phyloP scores from a whole-genome alignment of 495 filamentous ascomycete species.

The Penicillium arizonense region DNA sequence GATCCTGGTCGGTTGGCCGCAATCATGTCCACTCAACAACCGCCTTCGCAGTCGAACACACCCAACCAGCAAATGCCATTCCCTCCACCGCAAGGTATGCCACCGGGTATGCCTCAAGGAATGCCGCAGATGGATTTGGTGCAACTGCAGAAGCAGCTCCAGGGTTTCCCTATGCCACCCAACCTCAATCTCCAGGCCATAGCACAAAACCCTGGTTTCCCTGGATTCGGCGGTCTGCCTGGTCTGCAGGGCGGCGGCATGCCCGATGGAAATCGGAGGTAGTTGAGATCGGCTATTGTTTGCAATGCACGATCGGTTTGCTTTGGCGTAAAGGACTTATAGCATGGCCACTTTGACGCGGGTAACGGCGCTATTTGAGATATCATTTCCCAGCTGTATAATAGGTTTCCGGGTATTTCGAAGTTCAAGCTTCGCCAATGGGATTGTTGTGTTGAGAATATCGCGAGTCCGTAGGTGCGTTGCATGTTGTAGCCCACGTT shows the following conservation, averaged over 20 bases:
- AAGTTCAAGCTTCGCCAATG: neutral
- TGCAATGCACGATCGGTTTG: slow-evolving; percentile 3
- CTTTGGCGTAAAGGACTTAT: slow-evolving; percentile 28
- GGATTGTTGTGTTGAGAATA: neutral
- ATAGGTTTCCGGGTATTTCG: slow-evolving; percentile 12
- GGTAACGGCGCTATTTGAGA: slow-evolving; percentile 19
- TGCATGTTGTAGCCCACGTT: neutral
- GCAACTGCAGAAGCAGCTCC: slow-evolving; percentile 58
- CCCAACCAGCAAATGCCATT: slow-evolving; percentile 32
- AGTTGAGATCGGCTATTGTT: slow-evolving; percentile 3
- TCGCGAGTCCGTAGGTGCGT: neutral
- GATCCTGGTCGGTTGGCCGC: slow-evolving; percentile 49
- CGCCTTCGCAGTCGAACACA: slow-evolving; percentile 33
- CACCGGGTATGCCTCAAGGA: slow-evolving; percentile 42
- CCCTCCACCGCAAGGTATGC: slow-evolving; percentile 49
- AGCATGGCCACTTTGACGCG: slow-evolving; percentile 13
- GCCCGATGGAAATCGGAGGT: slow-evolving; percentile 38
- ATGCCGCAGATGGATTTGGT: slow-evolving; percentile 62
- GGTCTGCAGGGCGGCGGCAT: slow-evolving; percentile 40
- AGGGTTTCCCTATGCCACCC: slow-evolving; percentile 38
- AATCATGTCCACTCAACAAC: slow-evolving; percentile 42
- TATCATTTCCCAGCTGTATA: slow-evolving; percentile 25
- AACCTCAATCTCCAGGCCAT: slow-evolving; percentile 46
- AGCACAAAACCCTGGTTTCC: slow-evolving; percentile 37
- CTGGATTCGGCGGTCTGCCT: slow-evolving; percentile 40